Evolutionary conservation across 495 filamentous ascomycete genomes (phyloP).

Genomic region (Xylaria longipes): DNA sequence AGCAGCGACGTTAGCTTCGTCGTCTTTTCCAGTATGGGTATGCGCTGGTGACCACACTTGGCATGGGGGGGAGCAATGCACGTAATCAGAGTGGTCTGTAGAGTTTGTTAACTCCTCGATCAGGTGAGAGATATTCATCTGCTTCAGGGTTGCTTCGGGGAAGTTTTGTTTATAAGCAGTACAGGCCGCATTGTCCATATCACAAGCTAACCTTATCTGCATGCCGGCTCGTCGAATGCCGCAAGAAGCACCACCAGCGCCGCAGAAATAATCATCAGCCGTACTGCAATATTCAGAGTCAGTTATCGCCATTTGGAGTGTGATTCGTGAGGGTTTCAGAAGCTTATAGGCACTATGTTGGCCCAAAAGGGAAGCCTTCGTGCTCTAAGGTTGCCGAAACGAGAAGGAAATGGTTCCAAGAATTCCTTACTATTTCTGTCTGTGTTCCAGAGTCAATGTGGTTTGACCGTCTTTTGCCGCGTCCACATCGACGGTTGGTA

Average conservation of each 20-base stretch:
- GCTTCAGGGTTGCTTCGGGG: slow-evolving; percentile 44
- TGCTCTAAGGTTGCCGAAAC: no score
- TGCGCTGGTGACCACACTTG: slow-evolving; percentile 79
- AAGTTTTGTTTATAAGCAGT: slow-evolving; percentile 68
- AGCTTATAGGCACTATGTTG: no score
- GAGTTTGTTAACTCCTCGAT: slow-evolving; percentile 19
- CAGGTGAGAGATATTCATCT: slow-evolving; percentile 54
- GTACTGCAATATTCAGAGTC: no score
- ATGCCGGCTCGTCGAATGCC: slow-evolving; percentile 62
- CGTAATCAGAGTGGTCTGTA: slow-evolving; percentile 62
- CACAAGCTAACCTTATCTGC: slow-evolving; percentile 63
- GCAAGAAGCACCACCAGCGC: slow-evolving; percentile 73
- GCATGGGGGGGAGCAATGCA: slow-evolving; percentile 82
- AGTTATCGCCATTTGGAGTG: no score
- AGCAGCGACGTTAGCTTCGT: slow-evolving; percentile 72
- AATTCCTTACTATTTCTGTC: slow-evolving; percentile 45
- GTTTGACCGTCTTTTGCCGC: background rate
- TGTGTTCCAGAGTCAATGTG: background rate
- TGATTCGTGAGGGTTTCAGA: no score
- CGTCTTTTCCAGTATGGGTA: slow-evolving; percentile 64
- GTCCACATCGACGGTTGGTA: slow-evolving; percentile 17
- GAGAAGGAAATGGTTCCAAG: no score
- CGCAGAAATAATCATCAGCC: slow-evolving; percentile 72
- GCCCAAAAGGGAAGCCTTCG: no score
- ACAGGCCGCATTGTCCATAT: slow-evolving; percentile 59